Base-by-base conservation (phyloP, 345 rosid genomes). In the Theobroma cacao region DNA sequence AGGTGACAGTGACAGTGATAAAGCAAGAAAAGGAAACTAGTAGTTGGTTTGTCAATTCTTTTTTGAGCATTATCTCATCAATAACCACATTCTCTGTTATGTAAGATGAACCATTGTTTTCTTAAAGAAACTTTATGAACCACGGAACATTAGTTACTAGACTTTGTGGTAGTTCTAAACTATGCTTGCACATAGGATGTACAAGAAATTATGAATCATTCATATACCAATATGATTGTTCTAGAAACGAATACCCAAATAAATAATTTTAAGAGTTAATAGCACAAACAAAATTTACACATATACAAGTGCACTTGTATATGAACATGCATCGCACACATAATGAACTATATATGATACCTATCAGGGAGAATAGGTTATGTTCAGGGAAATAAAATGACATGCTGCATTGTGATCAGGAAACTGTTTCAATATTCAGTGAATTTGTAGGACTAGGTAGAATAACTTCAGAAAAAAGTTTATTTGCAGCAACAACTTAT, bases 31-130 rank as follows among this genome's bases (percentile, higher is more conserved):
- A 15, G 33, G 59, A 40, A 61, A 71, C 69, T 43, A 74, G 56
- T 79, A 47, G 77, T 62, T 80, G 84, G 81, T 43, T 58, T 47
- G 77, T 81, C 79, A 77, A 75, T 81, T 80, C 71, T 24, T 6
- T 61, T 48, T 30, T 81, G 47, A 61, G 71, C 20, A 28, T 24
- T 33, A 70, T 33, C 24, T 47, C 28, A 78, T 69, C 59, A 65
- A 34, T 47, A 58, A 78, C 28, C 55, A 72, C 48, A 66, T 75
- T 52, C 59, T 58, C 56, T 74, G 18, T 62, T 75, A 56, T 41
- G 63, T 58, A 73, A 79, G 78, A 40, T 76, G 20, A 65, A 47
- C 47, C 18, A 61, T 65, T 70, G 77, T 63, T 79, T 68, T 78
- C 79, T 69, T 33, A 41, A 47, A 50, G 14, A 17, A 59, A 38